These are phyloP conservation scores for Aspergillus sparsus DNA, from an alignment of 495 filamentous ascomycete species.

Conservation along the genomic window DNA sequence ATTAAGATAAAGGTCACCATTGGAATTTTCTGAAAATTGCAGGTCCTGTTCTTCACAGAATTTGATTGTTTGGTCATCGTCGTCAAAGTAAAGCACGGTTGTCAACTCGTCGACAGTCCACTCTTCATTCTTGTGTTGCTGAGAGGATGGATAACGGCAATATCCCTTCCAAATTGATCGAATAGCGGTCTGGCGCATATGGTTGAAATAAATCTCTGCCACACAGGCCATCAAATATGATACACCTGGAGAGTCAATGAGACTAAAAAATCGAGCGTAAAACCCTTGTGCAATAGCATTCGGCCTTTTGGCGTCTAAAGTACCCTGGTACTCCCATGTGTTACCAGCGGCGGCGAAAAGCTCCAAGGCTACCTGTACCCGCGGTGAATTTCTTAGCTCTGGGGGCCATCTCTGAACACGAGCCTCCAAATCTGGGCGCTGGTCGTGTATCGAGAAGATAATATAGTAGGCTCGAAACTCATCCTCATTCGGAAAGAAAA, in stretches of 20 bases:
- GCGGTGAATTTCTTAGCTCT: constrained; percentile 53
- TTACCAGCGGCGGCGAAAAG: constrained; percentile 70
- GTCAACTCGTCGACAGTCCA: constrained; percentile 70
- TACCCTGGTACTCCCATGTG: constrained; percentile 61
- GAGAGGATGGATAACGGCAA: constrained; percentile 55
- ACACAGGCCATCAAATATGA: constrained; percentile 94
- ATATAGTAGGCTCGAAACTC: constrained; percentile 92
- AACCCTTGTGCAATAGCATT: constrained; percentile 63
- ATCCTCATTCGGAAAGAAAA: constrained; percentile 68
- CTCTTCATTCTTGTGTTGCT: constrained; percentile 70
- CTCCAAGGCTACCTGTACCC: constrained; percentile 67
- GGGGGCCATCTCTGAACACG: constrained; percentile 71
- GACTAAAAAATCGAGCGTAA: constrained; percentile 70
- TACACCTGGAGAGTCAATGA: constrained; percentile 66
- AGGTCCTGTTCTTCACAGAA: constrained; percentile 73
- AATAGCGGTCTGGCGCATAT: constrained; percentile 74
- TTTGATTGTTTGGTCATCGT: constrained; percentile 63
- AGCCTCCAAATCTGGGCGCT: constrained; percentile 67
- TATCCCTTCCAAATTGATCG: constrained; percentile 65
- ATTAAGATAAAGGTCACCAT: constrained; percentile 54
- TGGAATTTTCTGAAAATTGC: constrained; percentile 53
- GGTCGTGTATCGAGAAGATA: constrained; percentile 76
- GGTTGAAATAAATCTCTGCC: constrained; percentile 85
- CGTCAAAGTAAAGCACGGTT: constrained; percentile 69
- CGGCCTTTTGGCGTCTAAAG: constrained; percentile 57